Base-by-base conservation (phyloP, 108 stramenopile genomes). In the Skeletonema marinoi region DNA sequence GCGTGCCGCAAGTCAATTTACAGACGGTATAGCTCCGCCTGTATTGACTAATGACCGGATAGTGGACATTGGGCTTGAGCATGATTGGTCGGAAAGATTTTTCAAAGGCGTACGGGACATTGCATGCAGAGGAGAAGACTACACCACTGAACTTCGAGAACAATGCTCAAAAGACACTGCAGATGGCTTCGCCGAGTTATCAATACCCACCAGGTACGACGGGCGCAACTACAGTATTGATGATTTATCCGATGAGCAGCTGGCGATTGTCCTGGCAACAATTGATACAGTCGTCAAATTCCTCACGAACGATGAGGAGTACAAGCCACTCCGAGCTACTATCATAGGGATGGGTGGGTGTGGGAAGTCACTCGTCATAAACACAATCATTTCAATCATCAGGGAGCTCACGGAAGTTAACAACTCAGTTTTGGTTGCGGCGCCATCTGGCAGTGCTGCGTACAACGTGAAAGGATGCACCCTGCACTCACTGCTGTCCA, bases 281-380 rank as follows among this genome's bases (percentile, higher is more conserved):
- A 19, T 73, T 8, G 60, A 62, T 30, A 64, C 71, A 12, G 41
- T 73, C 4, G 32, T 17, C 6, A 73, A 73, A 44, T 73, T 63
- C 50, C 12, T 73, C 1, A 62, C 60, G 11, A 63, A 62, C 42
- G 71, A 39, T 12, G 3, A 29, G 4, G 60, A 62, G 14, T 73
- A 73, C 61, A 31, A 19, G 41, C 71, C 71, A 25, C 31, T 73
- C 11, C 10, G 71, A 46, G 71, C 41, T 13, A 73, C 71, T 6
- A 60, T 73, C 6, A n/a, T 46, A 1, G 71, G 71, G 29, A 31
- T 14, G 11, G 71, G 61, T 46, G 71, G 71, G 4, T 38, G 35
- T n/a, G 71, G 71, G 1, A 73, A 73, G 62, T 73, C 71, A 11
- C 25, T 51, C 21, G 11, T 73, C 19, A 73, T 60, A 13, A 36